A percentile compares a stretch with the other conserved stretches of the same genome.
These are phyloP conservation scores for Aspergillus fijiensis DNA, from an alignment of 2,329 filamentous ascomycete species.

Conservation along the genomic window DNA sequence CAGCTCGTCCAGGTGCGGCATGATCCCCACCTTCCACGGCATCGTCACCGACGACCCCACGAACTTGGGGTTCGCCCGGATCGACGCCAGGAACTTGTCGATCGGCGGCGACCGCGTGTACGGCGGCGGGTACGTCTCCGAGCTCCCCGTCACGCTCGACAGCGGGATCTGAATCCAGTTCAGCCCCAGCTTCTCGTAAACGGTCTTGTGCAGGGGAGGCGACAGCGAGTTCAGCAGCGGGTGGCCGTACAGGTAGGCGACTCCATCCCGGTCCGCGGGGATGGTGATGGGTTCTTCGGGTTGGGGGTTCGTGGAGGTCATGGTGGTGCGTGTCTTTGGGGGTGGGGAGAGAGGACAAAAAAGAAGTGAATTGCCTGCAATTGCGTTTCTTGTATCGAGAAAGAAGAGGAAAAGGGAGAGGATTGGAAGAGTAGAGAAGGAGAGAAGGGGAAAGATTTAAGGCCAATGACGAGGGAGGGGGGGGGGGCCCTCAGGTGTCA, in stretches of 20 bases:
- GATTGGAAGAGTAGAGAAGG: background rate
- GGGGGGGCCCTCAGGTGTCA: background rate
- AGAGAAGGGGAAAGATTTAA: background rate
- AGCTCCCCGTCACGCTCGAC: slow-evolving; percentile 32
- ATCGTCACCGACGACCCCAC: slow-evolving; percentile 73
- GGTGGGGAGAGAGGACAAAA: background rate
- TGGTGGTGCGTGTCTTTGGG: slow-evolving; percentile 14
- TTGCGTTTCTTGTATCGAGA: background rate
- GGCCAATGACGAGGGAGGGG: background rate
- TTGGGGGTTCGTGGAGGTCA: slow-evolving; percentile 21
- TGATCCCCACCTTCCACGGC: slow-evolving; percentile 78
- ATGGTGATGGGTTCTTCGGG: slow-evolving; percentile 34
- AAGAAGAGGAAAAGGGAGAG: no score
- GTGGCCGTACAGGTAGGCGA: slow-evolving; percentile 58
- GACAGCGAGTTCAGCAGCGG: slow-evolving; percentile 58
- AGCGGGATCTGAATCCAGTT: slow-evolving; percentile 55
- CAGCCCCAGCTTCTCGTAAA: slow-evolving; percentile 52
- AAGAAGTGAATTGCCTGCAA: no score
- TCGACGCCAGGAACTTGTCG: slow-evolving; percentile 34
- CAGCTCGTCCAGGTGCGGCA: slow-evolving; percentile 69
- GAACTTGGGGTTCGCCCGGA: slow-evolving; percentile 41
- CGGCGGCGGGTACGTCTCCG: slow-evolving; percentile 33
- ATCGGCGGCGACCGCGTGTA: slow-evolving; percentile 39
- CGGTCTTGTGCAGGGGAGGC: slow-evolving; percentile 55
- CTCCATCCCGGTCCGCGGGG: slow-evolving; percentile 44